A percentile compares a stretch with the other conserved stretches of the same genome.
Evolutionary conservation across 352 stramenopile species (phyloP).

Genomic region (Globisporangium cylindrosporum): DNA sequence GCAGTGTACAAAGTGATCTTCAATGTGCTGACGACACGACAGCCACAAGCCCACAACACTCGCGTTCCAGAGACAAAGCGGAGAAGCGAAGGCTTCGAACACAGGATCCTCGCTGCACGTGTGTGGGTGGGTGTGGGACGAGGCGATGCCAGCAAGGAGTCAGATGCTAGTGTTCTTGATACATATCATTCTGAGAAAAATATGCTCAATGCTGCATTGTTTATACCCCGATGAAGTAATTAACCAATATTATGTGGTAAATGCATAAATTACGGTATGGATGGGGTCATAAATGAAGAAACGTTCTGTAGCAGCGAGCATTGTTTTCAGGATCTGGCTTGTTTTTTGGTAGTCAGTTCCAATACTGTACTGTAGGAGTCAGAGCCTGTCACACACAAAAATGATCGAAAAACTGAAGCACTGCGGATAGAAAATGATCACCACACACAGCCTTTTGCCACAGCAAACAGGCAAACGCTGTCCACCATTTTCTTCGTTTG

Average conservation of each 20-base stretch:
- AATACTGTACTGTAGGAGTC: not conserved
- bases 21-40: no score
- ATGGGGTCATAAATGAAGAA: not conserved
- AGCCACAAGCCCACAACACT: no score
- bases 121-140: no score
- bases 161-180: no score
- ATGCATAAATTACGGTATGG: not conserved
- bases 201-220: no score
- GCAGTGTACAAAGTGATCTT: no score
- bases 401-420: not conserved
- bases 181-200: no score
- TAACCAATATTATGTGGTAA: not conserved
- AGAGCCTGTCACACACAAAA: not conserved
- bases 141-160: no score
- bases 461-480: not conserved
- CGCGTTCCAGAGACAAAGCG: no score
- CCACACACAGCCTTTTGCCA: not conserved
- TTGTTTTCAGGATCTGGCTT: not conserved
- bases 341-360: not conserved
- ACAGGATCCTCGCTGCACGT: no score
- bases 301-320: not conserved
- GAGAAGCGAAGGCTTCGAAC: no score
- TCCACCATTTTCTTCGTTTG: not conserved
- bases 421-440: not conserved
- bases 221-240: not conserved